Evolutionary conservation across 2,329 filamentous ascomycete genomes (phyloP), one percentile per base, ranked within the genome.

Genomic region (Clonostachys solani): DNA sequence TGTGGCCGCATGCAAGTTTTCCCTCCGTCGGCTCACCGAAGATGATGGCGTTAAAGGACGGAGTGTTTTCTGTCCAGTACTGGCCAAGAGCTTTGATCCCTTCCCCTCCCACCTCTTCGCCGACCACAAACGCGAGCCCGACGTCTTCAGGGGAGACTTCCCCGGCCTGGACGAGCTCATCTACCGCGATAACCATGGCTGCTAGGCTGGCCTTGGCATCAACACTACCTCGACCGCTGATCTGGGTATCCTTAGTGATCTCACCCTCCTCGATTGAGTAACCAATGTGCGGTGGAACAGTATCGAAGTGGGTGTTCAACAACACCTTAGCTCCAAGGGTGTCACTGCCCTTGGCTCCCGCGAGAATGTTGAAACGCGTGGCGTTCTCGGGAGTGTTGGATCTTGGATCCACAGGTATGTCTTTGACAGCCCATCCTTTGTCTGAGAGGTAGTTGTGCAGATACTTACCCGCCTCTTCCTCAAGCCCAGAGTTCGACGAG

Each of bases 11-110:
- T 0, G 90, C 91, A 17, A 97, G 84, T 64, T 87, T 89, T 55
- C 85, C 81, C 59, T 95, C 90, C 0, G 94, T 99, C 1, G 92
- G 92, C 63, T 99, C 94, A 38, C 94, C 92, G 60, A 96, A 97
- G 58, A 94, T 87, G 57, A 89, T 84, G 5, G 89, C 82, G 34
- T 85, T 77, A 17, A 83, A 74, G 3, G 54, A 51, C 5, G 64
- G 61, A 84, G 5, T 89, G 81, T 34, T 57, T 9, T 59, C 46
- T 15, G 54, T 49, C 1, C 85, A 77, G 17, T 82, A 74, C 4
- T 54, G 52, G 19, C 72, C 77, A 50, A 83, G 81, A 42, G 61
- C 51, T 33, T 61, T 62, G 92, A 97, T 97, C 10, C 92, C 92
- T 52, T 87, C 85, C 10, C 92, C 92, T 5, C 73, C 74, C 4